Percentiles rank a stretch among this genome's conserved stretches.
phyloP scores from a whole-genome alignment of 805 yeast species.

The Wickerhamiella musiphila region DNA sequence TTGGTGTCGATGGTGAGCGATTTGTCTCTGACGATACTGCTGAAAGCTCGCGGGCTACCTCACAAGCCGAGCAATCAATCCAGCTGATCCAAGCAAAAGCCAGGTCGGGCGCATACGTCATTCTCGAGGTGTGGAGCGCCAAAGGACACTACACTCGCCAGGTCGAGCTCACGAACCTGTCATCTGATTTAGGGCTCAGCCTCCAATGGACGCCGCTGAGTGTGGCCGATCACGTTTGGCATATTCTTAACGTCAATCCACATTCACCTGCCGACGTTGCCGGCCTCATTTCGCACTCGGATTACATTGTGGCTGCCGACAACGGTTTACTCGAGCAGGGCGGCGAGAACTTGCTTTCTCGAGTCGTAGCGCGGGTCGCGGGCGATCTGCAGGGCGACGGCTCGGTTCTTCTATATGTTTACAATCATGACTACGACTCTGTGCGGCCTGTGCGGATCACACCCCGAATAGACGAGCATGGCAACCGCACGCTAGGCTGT shows the following conservation, averaged over 20 bases:
- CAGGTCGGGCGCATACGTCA: constrained; percentile 23
- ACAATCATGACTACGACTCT: constrained; percentile 73
- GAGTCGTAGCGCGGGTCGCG: constrained; percentile 32
- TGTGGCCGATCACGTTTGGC: constrained; percentile 75
- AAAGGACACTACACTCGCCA: constrained; percentile 35
- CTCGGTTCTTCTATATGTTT: constrained; percentile 39
- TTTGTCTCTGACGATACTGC: no score
- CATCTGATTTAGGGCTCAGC: constrained; percentile 26
- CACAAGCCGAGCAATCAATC: constrained; percentile 10
- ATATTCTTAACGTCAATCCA: constrained; percentile 54
- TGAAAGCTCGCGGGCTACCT: no score
- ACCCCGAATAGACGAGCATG: constrained; percentile 64
- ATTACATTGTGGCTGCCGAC: constrained; percentile 74
- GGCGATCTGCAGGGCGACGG: constrained; percentile 31
- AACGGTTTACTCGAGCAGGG: constrained; percentile 76
- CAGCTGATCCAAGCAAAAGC: constrained; percentile 4
- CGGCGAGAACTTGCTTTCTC: constrained; percentile 64
- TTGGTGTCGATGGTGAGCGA: constrained; percentile 32
- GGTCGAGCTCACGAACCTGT: constrained; percentile 9
- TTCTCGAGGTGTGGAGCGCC: constrained; percentile 65
- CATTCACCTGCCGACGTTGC: constrained; percentile 71
- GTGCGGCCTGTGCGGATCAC: constrained; percentile 76
- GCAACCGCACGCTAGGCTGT: constrained; percentile 73
- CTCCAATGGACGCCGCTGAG: constrained; percentile 63
- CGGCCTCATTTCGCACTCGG: constrained; percentile 70